A percentile compares a stretch with the other conserved stretches of the same genome.
These are phyloP conservation scores for Neurospora pannonica DNA, from an alignment of 495 filamentous ascomycete genomes.

Conservation along the genomic window DNA sequence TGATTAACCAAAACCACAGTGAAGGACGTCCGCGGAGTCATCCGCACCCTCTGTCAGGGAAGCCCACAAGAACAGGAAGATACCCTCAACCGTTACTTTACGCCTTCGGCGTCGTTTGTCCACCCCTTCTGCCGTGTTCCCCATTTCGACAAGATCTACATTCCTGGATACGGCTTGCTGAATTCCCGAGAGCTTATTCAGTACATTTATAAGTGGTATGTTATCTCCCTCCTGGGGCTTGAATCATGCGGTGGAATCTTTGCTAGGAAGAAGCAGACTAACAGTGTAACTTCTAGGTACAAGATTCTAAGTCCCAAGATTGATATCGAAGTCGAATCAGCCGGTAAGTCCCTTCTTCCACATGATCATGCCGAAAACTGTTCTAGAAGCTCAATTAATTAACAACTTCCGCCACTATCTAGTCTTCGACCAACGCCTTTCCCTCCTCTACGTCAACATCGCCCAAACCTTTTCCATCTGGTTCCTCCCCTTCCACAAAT, in stretches of 20 bases:
- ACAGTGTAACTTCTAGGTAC: slow-evolving; percentile 23
- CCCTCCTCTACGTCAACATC: slow-evolving; percentile 60
- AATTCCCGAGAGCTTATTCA: slow-evolving; percentile 52
- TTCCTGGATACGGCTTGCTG: slow-evolving; percentile 37
- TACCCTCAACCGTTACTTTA: slow-evolving; percentile 61
- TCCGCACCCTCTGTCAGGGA: slow-evolving; percentile 57
- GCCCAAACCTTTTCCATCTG: slow-evolving; percentile 67
- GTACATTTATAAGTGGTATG: slow-evolving; percentile 68
- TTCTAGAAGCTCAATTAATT: neutral
- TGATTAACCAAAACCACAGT: slow-evolving; percentile 26
- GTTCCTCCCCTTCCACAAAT: slow-evolving; percentile 62
- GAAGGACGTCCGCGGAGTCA: slow-evolving; percentile 47
- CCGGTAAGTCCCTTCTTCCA: slow-evolving; percentile 39
- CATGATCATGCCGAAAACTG: slow-evolving; percentile 1
- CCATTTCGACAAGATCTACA: slow-evolving; percentile 33
- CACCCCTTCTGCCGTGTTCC: slow-evolving; percentile 76
- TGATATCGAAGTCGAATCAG: slow-evolving; percentile 54
- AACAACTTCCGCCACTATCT: neutral
- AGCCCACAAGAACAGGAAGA: slow-evolving; percentile 51
- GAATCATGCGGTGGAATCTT: no score
- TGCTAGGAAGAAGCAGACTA: neutral
- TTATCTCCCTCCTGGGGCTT: neutral
- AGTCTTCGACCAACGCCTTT: slow-evolving; percentile 59
- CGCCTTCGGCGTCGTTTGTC: slow-evolving; percentile 55
- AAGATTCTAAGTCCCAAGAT: slow-evolving; percentile 74